Base-by-base conservation (phyloP, 306 rosid species). In the Quercus gilva region DNA sequence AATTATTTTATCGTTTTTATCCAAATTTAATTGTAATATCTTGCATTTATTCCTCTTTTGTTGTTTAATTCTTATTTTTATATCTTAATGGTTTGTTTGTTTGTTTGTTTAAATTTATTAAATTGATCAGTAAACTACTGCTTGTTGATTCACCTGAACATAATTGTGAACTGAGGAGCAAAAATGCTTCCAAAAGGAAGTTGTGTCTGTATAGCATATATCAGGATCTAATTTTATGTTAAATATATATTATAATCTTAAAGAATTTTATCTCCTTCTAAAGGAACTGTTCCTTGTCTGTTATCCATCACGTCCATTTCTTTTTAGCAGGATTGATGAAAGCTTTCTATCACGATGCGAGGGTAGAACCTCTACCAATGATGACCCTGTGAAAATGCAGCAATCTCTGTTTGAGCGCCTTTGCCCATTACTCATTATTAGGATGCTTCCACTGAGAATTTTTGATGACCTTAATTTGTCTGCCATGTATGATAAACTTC, bases 381-480 rank as follows among this genome's bases (percentile, higher is more conserved):
- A 89, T 18, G 91, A 90, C 89, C 83, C 85, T 28, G 80, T 75
- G 72, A 82, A 80, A 78, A 80, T 90, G 89, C 97, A 87, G 75
- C 91, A 74, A 73, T 73, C 85, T 58, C 84, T 94, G 61, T 94
- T 94, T 83, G 94, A 91, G 85, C 97, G 82, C 78, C 94, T 94
- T 74, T 94, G 97, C 87, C 97, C 99, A 1, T 77, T 92, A 83
- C 97, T 95, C 31, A 84, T 95, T 49, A 82, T 91, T 79, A 90
- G 91, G 91, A 91, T 92, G 94, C 97, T 95, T 83, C 97, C 99
- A 28, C 76, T 95, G 83, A 88, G 88, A 86, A 83, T 84, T 74
- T 95, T 92, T 86, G 75, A 86, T 87, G 90, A 91, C 83, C 91
- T 83, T 70, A 80, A 84, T 77, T 89, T 91, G 71, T 83, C 91